phyloP scores from a whole-genome alignment of 768 basidiomycete genomes.

The Leccinum broughii region DNA sequence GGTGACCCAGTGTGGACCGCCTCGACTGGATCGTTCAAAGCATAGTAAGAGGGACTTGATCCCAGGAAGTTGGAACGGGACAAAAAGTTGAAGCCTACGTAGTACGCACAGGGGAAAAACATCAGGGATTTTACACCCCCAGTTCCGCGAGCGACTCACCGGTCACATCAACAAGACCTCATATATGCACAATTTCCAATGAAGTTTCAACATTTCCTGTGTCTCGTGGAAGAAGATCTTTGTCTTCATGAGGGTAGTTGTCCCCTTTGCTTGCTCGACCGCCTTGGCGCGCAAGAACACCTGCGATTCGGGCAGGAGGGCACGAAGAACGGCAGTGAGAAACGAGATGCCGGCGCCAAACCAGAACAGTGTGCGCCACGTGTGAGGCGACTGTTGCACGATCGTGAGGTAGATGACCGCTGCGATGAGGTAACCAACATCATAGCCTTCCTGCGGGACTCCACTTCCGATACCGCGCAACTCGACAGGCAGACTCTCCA shows the following conservation, averaged over 20 bases:
- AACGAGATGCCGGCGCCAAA: conserved; percentile 67
- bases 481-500: conserved; percentile 88
- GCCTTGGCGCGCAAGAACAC: conserved; percentile 68
- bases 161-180: conserved; percentile 76
- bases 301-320: conserved; percentile 74
- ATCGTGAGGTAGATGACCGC: conserved; percentile 78
- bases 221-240: conserved; percentile 73
- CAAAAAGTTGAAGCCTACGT: conserved; percentile 70
- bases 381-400: conserved; percentile 35
- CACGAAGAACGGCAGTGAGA: conserved; percentile 66
- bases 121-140: not conserved
- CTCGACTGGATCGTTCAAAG: no score
- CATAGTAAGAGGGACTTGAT: no score
- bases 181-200: conserved; percentile 85
- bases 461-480: conserved; percentile 84
- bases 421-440: conserved; percentile 81
- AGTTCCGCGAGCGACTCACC: conserved; percentile 26
- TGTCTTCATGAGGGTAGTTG: conserved; percentile 51
- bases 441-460: conserved; percentile 86
- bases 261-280: conserved; percentile 45
- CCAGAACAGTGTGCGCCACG: conserved; percentile 86
- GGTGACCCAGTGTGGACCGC: no score
- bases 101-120: no score
- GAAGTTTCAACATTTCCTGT: conserved; percentile 70
- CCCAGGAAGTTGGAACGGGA: conserved; percentile 36